Evolutionary conservation across 257 asterid species (phyloP).

Genomic region (Eustoma russellianum): DNA sequence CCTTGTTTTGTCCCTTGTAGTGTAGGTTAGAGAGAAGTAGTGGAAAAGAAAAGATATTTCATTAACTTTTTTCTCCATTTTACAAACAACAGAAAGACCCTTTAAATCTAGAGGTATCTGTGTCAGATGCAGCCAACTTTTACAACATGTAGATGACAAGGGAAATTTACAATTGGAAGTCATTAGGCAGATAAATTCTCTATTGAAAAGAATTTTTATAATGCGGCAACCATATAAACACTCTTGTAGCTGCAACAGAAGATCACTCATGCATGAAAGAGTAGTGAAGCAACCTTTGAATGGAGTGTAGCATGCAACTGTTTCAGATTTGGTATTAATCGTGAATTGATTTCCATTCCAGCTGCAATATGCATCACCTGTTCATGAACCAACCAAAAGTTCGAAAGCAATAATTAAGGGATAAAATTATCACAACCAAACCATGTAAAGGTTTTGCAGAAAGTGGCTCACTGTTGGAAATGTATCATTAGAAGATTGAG

Average conservation of each 20-base stretch:
- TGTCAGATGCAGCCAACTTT: too few relatives aligned
- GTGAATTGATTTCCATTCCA: conserved; percentile 72
- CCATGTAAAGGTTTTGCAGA: conserved; percentile 5
- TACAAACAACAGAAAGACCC: too few relatives aligned
- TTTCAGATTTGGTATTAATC: conserved; percentile 77
- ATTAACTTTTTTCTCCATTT: too few relatives aligned
- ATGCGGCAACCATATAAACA: too few relatives aligned
- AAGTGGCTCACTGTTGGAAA: conserved; percentile 82
- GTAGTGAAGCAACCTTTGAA: conserved; percentile 52
- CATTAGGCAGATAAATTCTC: neutral
- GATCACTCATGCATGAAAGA: neutral
- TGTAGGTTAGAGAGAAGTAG: too few relatives aligned
- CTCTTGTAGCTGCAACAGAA: neutral
- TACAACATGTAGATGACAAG: too few relatives aligned
- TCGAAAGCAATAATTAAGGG: neutral
- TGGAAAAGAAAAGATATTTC: too few relatives aligned
- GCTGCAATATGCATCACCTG: conserved; percentile 99
- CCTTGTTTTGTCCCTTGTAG: too few relatives aligned
- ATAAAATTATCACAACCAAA: neutral
- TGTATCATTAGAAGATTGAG: conserved; percentile 97
- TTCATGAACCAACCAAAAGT: conserved; percentile 11
- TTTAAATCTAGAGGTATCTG: too few relatives aligned
- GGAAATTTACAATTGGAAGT: too few relatives aligned
- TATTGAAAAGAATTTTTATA: too few relatives aligned
- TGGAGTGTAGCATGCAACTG: conserved; percentile 69